Evolutionary conservation across 1,284 basidiomycete species (phyloP), one percentile per base, ranked within the genome.

Genomic region (Ceratobasidium sp.): DNA sequence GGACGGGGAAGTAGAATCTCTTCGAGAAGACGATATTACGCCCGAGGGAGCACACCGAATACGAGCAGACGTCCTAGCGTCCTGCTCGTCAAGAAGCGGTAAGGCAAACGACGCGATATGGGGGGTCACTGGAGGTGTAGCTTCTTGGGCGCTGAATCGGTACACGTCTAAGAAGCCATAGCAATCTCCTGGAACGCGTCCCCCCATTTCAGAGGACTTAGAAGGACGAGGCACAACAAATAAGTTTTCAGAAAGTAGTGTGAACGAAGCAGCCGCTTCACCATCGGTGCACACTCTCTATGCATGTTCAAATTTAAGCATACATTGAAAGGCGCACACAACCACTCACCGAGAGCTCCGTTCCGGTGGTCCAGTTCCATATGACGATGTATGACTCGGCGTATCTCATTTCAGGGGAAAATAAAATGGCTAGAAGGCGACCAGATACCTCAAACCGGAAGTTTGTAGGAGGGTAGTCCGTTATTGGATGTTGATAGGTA

Each of bases 351-450:
- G 69, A 51, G 47, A 72, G 29, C 29, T 31, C 29, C n/a, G 50
- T 62, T 6, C 69, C 69, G 17, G 69, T 62, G 14, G 69, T 72
- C 69, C 69, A 72, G 27, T 72, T 57, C 69, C 69, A 72, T 15
- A 72, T 47, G 17, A 31, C 54, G 57, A 69, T 22, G 45, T 1
- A 7, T 56, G 36, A 17, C 51, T 53, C 22, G 57, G 31, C 17
- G 54, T 56, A 19, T 41, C 44, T 24, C 65, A 50, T 14, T 56
- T 53, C 3, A 69, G 44, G 24, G 54, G 65, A 24, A 69, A 69
- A 53, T 57, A 69, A 45, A 69, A 69, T 11, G 51, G 45, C 17
- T 17, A 69, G 36, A 8, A 7, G 31, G 15, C 36, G 11, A 14
- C 53, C 50, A 44, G 29, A 71, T 19, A 54, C 27, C 24, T 19